Conservation (phyloP, 2,329 filamentous ascomycete species). For the Hypoxylon sp. region DNA sequence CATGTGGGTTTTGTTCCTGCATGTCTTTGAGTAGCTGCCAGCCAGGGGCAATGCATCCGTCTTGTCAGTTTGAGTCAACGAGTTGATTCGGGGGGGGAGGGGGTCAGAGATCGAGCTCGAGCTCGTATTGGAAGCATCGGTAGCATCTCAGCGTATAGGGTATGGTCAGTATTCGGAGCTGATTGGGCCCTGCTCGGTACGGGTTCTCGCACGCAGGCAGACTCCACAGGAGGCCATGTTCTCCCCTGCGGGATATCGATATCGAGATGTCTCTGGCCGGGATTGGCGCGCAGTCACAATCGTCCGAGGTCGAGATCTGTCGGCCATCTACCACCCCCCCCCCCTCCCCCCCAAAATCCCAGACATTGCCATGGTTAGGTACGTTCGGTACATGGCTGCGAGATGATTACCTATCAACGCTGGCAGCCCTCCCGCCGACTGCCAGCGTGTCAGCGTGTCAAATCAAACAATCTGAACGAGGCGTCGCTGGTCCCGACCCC, state of each 20-base stretch:
- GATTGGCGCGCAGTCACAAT: slow-evolving; percentile 37
- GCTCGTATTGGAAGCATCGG: slow-evolving; percentile 35
- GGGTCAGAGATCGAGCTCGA: too few relatives aligned
- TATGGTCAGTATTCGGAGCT: too few relatives aligned
- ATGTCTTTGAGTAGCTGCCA: slow-evolving; percentile 29
- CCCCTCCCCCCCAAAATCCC: too few relatives aligned
- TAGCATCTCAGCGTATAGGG: slow-evolving; percentile 18
- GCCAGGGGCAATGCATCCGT: slow-evolving; percentile 24
- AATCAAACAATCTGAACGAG: slow-evolving; percentile 29
- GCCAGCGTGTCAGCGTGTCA: slow-evolving; percentile 36
- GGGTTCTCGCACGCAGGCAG: slow-evolving; percentile 23
- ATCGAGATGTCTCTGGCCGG: slow-evolving; percentile 33
- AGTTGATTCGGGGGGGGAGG: slow-evolving; percentile 15
- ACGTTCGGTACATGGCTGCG: slow-evolving; percentile 8
- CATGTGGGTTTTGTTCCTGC: slow-evolving; percentile 30
- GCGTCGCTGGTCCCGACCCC: slow-evolving; percentile 13
- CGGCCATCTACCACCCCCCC: neutral
- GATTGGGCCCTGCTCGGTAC: slow-evolving; percentile 8
- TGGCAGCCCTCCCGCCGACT: slow-evolving; percentile 24
- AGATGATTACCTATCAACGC: slow-evolving; percentile 22
- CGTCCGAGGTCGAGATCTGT: slow-evolving; percentile 28
- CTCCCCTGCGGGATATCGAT: too few relatives aligned
- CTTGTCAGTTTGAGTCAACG: slow-evolving; percentile 9
- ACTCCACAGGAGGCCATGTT: slow-evolving; percentile 24
- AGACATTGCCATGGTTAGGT: neutral